Evolutionary conservation across 2,329 filamentous ascomycete species (phyloP), one percentile per base, ranked within the genome.

Genomic region (Tolypocladium amazonense): DNA sequence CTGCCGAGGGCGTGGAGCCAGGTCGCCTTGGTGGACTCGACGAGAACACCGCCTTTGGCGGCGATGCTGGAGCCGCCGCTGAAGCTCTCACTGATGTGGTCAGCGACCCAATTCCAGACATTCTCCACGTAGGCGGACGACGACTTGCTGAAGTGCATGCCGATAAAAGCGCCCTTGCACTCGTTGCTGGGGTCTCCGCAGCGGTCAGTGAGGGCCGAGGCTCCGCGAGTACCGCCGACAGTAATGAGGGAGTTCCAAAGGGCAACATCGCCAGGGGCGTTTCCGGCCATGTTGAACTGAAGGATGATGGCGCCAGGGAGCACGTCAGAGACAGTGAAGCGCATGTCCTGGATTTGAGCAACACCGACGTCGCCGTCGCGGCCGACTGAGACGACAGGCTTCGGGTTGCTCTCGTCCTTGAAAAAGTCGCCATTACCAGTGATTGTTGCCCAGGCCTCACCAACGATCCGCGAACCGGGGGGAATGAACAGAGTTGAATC

Each of bases 371-470:
- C 77, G 6, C 78, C 79, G 0, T 73, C 60, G 2, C 75, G 71
- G 15, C 83, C 84, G 4, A 87, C 75, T 30, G 75, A 71, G 14
- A 84, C 69, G 25, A 85, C 72, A 1, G 80, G 73, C 52, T 71
- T 70, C 0, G 83, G 82, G 43, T 71, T 71, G 71, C 68, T 59
- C 77, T 70, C 58, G 66, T 73, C 68, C 80, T 85, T 54, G 71
- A 75, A 60, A 64, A 60, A 66, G 45, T 61, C 57, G 14, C 82
- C 82, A 4, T 69, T 70, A 2, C 73, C 81, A n/a, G 74, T 77
- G 66, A 81, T 79, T 4, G 75, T 74, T 12, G 81, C 76, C 74
- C 80, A 83, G 6, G 77, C 76, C 68, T 85, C 81, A 25, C 84
- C 84, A 12, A 83, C 73, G 33, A 86, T 77, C 2, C 75, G 74